phyloP scores from a whole-genome alignment of 2,329 filamentous ascomycete genomes.

The Fragosphaeria purpurea region DNA sequence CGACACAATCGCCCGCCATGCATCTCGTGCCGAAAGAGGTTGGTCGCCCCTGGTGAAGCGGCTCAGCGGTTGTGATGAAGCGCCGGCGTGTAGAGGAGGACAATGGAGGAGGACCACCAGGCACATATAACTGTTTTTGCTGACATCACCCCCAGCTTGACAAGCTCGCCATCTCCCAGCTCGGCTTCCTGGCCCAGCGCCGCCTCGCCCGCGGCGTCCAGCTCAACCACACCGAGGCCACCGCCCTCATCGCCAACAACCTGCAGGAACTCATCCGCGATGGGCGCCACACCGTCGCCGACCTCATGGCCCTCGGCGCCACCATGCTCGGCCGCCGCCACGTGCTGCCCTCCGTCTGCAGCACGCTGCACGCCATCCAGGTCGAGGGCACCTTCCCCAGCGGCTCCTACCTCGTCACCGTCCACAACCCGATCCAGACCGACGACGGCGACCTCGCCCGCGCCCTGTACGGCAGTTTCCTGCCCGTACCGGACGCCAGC shows the following conservation, averaged over 20 bases:
- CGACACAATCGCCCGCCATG: conserved; percentile 16
- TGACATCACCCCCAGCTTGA: conserved; percentile 54
- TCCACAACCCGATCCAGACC: conserved; percentile 78
- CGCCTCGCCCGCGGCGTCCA: conserved; percentile 79
- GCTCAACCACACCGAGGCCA: conserved; percentile 83
- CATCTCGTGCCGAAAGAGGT: conserved; percentile 28
- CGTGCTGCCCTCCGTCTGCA: conserved; percentile 72
- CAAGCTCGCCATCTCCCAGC: conserved; percentile 87
- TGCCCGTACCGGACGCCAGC: conserved; percentile 63
- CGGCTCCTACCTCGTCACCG: conserved; percentile 88
- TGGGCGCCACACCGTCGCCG: conserved; percentile 83
- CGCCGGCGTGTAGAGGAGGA: too few relatives aligned
- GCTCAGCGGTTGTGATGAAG: neutral
- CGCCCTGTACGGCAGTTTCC: conserved; percentile 83
- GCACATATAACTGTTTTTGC: too few relatives aligned
- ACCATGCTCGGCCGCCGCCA: conserved; percentile 91
- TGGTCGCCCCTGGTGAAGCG: conserved; percentile 10
- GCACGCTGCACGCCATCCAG: conserved; percentile 73
- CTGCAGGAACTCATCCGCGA: conserved; percentile 95
- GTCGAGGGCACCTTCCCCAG: conserved; percentile 88
- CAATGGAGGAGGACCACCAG: too few relatives aligned
- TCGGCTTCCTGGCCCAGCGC: conserved; percentile 78
- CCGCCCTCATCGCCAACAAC: conserved; percentile 74
- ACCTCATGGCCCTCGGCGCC: conserved; percentile 84
- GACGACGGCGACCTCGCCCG: conserved; percentile 80